Evolutionary conservation across 2,329 filamentous ascomycete species (phyloP), one percentile per base, ranked within the genome.

Genomic region (Botrytis fragariae): DNA sequence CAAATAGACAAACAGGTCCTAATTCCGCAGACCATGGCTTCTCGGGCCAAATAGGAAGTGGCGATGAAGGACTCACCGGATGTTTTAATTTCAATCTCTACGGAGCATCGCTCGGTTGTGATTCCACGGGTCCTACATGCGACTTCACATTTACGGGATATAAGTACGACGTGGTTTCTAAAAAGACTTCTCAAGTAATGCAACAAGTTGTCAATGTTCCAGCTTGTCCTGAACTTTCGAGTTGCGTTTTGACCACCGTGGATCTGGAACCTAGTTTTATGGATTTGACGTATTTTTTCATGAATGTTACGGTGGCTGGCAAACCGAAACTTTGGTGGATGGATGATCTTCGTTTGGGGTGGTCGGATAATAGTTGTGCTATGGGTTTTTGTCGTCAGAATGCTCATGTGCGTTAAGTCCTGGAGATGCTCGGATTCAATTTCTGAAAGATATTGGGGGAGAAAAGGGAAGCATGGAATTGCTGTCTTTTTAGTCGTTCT

Each of bases 251-350:
- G 8, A 76, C 72, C 0, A 76, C 76, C 1, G 71, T 82, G 16
- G 64, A 73, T 14, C 73, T 83, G 5, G 74, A 79, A 20, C 39
- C 72, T 10, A 73, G 69, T 10, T 83, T 84, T 74, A 69, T 74
- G 45, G 79, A 83, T 60, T 77, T 85, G 57, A 82, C 79, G 71
- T 81, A 82, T 3, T 74, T 87, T 76, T 81, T 81, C 14, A 79
- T 86, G 60, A 81, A 82, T n/a, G 77, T 83, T 20, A 82, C 81
- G n/a, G 81, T 81, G n/a, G 78, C 78, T n/a, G 79, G 78, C 5
- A 72, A 82, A 48, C 77, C 81, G n/a, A 81, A 79, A 73, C 80
- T 79, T 16, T 86, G 85, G 84, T 87, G 84, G 84, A 83, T 83
- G 68, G 85, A 86, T 75, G 83, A 86, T 76, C 72, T 86, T 39